phyloP scores from a whole-genome alignment of 441 rosid species.

The Corymbia citriodora region DNA sequence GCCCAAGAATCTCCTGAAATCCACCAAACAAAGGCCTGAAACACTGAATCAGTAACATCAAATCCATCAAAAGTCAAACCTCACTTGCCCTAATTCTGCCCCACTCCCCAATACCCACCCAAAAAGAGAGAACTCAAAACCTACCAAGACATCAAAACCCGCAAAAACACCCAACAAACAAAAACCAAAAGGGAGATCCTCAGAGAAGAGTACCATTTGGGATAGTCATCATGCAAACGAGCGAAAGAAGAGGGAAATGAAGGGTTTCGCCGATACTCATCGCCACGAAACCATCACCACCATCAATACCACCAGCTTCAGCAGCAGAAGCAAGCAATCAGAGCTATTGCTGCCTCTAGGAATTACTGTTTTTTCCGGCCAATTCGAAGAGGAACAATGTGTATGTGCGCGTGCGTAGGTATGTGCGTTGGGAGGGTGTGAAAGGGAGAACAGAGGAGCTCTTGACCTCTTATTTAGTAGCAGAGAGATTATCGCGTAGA shows the following conservation, averaged over 20 bases:
- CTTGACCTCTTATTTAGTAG: background rate
- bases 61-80: background rate
- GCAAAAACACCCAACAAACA: background rate
- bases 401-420: background rate
- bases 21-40: conserved; percentile 5
- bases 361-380: background rate
- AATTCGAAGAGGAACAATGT: background rate
- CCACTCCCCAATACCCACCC: background rate
- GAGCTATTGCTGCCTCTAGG: background rate
- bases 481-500: background rate
- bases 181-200: background rate
- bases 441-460: background rate
- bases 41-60: conserved; percentile 6
- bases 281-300: background rate
- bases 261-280: background rate
- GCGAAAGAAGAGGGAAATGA: conserved; percentile 4
- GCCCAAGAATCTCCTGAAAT: conserved; percentile 9
- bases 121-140: background rate
- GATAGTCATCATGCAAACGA: conserved; percentile 6
- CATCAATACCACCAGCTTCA: background rate
- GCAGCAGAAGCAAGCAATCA: background rate
- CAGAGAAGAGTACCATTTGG: conserved; percentile 8
- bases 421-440: background rate
- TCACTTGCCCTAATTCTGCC: background rate
- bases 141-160: background rate